Evolutionary conservation across 192 early-diverging fungal species (phyloP).

Genomic region (Cladochytrium replicatum): DNA sequence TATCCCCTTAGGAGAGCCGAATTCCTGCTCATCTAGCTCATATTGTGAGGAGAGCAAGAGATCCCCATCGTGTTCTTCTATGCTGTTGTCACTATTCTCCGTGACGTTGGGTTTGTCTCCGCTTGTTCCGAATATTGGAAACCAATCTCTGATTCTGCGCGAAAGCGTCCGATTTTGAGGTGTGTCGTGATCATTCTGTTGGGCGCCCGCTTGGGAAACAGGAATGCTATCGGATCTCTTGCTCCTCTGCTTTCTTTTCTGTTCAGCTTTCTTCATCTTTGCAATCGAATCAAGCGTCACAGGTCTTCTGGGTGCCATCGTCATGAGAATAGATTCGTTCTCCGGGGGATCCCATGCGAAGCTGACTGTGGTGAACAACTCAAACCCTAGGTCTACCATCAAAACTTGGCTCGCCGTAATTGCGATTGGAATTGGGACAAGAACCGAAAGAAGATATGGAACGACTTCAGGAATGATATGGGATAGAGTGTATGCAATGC

Average conservation of each 20-base stretch:
- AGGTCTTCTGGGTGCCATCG: constrained; percentile 73
- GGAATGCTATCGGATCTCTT: too few species aligned
- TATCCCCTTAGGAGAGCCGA: neutral
- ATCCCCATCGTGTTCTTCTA: neutral
- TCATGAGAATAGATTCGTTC: constrained; percentile 57
- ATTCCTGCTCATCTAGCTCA: neutral
- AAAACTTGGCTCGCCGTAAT: constrained; percentile 82
- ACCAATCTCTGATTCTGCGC: neutral
- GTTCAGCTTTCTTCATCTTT: constrained; percentile 10
- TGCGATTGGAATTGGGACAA: constrained; percentile 83
- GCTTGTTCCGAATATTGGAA: neutral
- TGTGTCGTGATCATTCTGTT: too few species aligned
- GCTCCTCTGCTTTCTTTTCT: constrained; percentile 7
- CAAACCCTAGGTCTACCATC: constrained; percentile 90
- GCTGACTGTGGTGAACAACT: constrained; percentile 73
- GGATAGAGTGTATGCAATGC: constrained; percentile 81
- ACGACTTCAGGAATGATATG: constrained; percentile 87
- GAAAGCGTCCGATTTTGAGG: neutral
- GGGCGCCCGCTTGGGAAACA: too few species aligned
- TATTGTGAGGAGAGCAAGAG: neutral
- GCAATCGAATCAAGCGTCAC: constrained; percentile 41
- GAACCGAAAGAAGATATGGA: constrained; percentile 75
- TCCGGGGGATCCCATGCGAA: constrained; percentile 93
- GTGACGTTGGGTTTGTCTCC: neutral
- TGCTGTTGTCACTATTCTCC: neutral